Conservation (phyloP, 129 eudicot species). For the Deinandra increscens region DNA sequence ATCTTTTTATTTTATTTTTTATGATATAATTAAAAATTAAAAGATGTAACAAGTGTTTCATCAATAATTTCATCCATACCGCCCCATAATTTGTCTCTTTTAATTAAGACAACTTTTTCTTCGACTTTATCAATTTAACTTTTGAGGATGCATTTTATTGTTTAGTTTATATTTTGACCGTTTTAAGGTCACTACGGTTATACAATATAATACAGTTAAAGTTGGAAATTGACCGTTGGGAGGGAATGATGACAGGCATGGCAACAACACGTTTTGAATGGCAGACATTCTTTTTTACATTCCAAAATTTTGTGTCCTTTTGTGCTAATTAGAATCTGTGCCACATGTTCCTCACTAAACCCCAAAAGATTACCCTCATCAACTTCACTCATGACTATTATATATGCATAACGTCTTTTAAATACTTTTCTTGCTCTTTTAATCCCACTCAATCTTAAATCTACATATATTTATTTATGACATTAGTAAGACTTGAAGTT, state of each 20-base stretch:
- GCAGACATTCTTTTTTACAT: constrained; percentile 39
- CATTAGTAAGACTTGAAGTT: too few species aligned
- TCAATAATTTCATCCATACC: constrained; percentile 4
- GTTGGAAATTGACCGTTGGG: constrained; percentile 37
- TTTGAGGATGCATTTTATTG: constrained; percentile 16
- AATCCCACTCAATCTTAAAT: too few species aligned
- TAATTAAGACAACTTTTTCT: constrained; percentile 23
- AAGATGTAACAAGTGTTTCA: neutral
- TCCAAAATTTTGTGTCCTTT: constrained; percentile 26
- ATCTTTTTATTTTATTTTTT: neutral
- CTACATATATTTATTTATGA: too few species aligned
- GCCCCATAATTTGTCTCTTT: constrained; percentile 5
- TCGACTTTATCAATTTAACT: constrained; percentile 20
- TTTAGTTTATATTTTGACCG: neutral
- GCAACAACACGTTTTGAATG: constrained; percentile 24
- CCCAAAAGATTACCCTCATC: constrained; percentile 27
- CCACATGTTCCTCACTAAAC: constrained; percentile 42
- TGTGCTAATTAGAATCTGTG: constrained; percentile 21
- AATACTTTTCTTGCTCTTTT: too few species aligned
- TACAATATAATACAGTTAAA: constrained; percentile 15
- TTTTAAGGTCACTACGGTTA: constrained; percentile 20
- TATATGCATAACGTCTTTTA: constrained; percentile 27
- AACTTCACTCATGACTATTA: constrained; percentile 43
- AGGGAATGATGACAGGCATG: constrained; percentile 39
- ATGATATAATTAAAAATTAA: neutral